phyloP scores from a whole-genome alignment of 768 basidiomycete species.

The Leccinum ochraceum region DNA sequence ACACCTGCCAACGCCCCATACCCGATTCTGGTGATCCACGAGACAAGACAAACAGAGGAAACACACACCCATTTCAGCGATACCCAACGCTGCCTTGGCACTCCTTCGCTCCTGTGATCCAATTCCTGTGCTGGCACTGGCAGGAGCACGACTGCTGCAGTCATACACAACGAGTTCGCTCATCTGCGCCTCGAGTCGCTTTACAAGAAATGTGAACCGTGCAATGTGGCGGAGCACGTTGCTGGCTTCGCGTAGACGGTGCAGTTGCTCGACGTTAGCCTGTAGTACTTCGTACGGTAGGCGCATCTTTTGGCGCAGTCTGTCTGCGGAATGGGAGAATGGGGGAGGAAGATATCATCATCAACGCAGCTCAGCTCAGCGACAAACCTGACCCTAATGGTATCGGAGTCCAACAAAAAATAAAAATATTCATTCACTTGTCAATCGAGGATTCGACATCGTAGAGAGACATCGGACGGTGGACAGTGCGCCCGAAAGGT shows the following conservation, averaged over 20 bases:
- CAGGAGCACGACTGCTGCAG: neutral
- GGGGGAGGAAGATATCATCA: neutral
- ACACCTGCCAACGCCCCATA: conserved; percentile 38
- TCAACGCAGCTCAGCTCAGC: neutral
- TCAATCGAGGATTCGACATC: conserved; percentile 78
- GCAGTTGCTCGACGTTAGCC: conserved; percentile 69
- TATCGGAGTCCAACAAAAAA: too few species aligned
- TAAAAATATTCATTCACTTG: conserved; percentile 48
- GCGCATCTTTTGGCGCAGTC: conserved; percentile 85
- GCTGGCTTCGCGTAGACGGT: conserved; percentile 78
- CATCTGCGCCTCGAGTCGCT: conserved; percentile 87
- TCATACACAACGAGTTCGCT: conserved; percentile 48
- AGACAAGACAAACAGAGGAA: neutral
- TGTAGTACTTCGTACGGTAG: conserved; percentile 78
- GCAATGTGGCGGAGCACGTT: conserved; percentile 83
- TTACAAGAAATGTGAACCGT: conserved; percentile 80
- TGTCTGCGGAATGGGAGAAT: conserved; percentile 27
- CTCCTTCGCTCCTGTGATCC: conserved; percentile 73
- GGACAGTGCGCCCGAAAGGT: conserved; percentile 68
- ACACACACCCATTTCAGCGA: conserved; percentile 85
- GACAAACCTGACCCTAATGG: neutral
- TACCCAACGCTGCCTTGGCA: conserved; percentile 89
- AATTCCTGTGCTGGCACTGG: neutral
- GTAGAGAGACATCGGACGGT: conserved; percentile 64
- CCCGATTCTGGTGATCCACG: neutral